Conservation (phyloP, 257 asterid genomes). For the Nicotiana sylvestris region DNA sequence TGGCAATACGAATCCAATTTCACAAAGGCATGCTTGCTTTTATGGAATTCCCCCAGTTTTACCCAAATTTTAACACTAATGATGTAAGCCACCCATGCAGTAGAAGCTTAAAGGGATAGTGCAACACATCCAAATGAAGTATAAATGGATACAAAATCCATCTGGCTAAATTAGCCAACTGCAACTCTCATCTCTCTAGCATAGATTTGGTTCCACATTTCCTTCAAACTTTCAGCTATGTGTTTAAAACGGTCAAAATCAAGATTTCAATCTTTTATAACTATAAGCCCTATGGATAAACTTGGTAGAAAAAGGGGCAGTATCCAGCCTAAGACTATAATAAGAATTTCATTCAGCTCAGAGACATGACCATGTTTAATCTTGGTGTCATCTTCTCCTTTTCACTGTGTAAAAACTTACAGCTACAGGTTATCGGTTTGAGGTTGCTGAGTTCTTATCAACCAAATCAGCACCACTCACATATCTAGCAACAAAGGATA, state of each 20-base stretch:
- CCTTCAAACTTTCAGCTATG: background rate
- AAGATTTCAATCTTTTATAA: background rate
- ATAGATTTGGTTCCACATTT: background rate
- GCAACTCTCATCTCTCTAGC: background rate
- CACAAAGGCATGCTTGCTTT: background rate
- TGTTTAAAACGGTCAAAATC: background rate
- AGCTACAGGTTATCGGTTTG: conserved; percentile 7
- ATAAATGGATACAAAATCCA: background rate
- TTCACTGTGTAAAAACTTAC: background rate
- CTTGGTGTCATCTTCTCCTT: background rate
- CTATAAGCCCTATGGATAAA: background rate
- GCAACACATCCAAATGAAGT: background rate
- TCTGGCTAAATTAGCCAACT: background rate
- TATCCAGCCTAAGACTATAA: background rate
- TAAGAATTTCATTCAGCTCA: background rate
- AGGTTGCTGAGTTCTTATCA: conserved; percentile 32
- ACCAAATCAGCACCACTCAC: conserved; percentile 98
- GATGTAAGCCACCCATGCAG: background rate
- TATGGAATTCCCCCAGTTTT: background rate
- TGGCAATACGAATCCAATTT: no score
- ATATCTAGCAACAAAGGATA: conserved; percentile 87
- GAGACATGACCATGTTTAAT: background rate
- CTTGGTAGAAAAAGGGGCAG: background rate
- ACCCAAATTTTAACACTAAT: background rate
- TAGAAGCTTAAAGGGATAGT: background rate